Evolutionary conservation across 2,329 filamentous ascomycete genomes (phyloP).

Genomic region (Fusarium oligoseptatum): DNA sequence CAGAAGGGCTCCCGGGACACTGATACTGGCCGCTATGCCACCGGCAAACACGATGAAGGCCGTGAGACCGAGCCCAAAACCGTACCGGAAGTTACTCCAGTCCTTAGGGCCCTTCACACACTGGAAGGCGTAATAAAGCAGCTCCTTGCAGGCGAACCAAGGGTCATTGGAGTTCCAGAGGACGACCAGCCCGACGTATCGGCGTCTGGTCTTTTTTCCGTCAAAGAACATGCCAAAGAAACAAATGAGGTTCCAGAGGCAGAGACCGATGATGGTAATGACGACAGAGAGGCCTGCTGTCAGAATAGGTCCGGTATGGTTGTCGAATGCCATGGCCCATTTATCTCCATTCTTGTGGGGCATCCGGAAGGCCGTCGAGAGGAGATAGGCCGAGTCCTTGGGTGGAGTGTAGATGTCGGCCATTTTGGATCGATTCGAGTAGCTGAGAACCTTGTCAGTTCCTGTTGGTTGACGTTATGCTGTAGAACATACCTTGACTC

Average conservation of each 20-base stretch:
- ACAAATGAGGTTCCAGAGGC: neutral
- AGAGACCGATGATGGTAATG: neutral
- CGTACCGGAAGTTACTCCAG: neutral
- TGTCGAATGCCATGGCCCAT: neutral
- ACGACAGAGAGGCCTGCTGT: neutral
- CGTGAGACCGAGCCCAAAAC: neutral
- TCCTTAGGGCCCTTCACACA: neutral
- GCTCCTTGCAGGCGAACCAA: neutral
- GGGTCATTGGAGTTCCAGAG: constrained; percentile 7
- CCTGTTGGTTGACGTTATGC: neutral
- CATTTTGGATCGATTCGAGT: neutral
- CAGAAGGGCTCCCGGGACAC: neutral
- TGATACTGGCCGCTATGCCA: neutral
- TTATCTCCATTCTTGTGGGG: neutral
- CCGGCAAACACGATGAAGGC: neutral
- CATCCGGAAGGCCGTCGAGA: neutral
- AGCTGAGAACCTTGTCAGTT: neutral
- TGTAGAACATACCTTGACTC: neutral
- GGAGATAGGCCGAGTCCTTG: neutral
- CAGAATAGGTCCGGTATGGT: neutral
- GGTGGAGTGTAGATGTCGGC: neutral
- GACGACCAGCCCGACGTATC: constrained; percentile 1
- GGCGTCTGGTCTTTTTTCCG: neutral
- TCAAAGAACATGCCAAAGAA: neutral
- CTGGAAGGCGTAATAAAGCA: neutral